Evolutionary conservation across 2,329 filamentous ascomycete species (phyloP), one percentile per base, ranked within the genome.

Genomic region (Fusarium sp.): DNA sequence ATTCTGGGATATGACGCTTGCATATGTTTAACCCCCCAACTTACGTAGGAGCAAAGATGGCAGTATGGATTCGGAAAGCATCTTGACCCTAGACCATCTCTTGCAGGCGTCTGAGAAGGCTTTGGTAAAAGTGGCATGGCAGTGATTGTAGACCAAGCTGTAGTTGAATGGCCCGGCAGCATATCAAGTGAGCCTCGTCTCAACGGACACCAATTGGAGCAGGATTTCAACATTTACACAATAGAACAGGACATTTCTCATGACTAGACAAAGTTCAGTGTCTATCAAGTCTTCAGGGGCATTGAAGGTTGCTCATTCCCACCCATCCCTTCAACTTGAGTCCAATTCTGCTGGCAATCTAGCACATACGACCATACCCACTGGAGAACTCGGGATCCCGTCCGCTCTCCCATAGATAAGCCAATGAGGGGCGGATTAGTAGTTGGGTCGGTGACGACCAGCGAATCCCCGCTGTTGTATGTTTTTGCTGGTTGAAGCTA

Each of bases 321-420:
- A 9, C 7, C 3, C 41, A 45, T 13, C 1, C 20, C 20, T 20
- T 45, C 43, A 23, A 23, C 13, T 45, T 45, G 4, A 25, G 43
- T 23, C 41, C 4, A 2, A 7, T 45, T 23, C 8, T 11, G 11
- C 7, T 1, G 3, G 1, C 6, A 4, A 1, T 9, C 20, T 14
- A 45, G 20, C 41, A 45, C 43, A 48, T 48, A 48, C 43, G 43
- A 48, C 43, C 43, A 48, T 48, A 48, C 43, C 43, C 43, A 48
- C 20, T 48, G 43, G 43, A 48, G 23, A 48, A 48, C 43, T 48
- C 43, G 43, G 43, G 43, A 48, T 48, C 43, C 43, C 27, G 27
- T 30, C 27, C 27, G 27, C 2, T 9, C 20, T 20, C 20, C 20
- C 20, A 20, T 20, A 20, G 20, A 20, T 20, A 20, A 20, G 20